Evolutionary conservation across 192 early-diverging fungal species (phyloP).

Genomic region (Dispira simplex): DNA sequence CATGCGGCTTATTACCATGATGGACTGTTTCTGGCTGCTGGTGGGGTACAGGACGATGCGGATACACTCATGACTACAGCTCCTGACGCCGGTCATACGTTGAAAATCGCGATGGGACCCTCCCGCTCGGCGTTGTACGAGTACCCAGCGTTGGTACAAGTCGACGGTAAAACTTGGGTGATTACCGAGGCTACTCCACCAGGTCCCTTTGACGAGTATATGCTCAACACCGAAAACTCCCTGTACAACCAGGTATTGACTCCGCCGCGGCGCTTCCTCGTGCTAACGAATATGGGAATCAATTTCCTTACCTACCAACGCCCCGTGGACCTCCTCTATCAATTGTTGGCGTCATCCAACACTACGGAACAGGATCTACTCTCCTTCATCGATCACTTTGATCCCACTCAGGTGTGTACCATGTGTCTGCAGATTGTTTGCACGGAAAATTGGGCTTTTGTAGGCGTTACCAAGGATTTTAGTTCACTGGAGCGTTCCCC

Average conservation of each 20-base stretch:
- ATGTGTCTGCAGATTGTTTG: constrained; percentile 73
- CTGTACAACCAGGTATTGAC: constrained; percentile 37
- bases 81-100: constrained; percentile 45
- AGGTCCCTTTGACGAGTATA: constrained; percentile 6
- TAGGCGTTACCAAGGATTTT: background rate
- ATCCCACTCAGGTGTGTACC: constrained; percentile 55
- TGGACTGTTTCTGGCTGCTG: constrained; percentile 51
- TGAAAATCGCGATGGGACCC: constrained; percentile 14
- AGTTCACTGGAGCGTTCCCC: background rate
- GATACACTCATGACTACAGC: constrained; percentile 48
- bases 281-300: constrained; percentile 65
- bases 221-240: constrained; percentile 32
- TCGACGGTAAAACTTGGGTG: constrained; percentile 74
- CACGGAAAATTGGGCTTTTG: constrained; percentile 10
- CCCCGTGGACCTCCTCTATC: constrained; percentile 56
- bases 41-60: constrained; percentile 44
- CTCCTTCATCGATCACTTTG: constrained; percentile 40
- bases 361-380: constrained; percentile 22
- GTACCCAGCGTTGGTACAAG: constrained; percentile 24
- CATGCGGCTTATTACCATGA: constrained; percentile 51
- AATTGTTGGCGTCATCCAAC: constrained; percentile 33
- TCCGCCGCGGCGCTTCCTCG: constrained; percentile 43
- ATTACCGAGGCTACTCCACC: constrained; percentile 41
- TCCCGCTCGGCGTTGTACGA: constrained; percentile 28
- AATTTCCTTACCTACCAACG: constrained; percentile 50